Conservation (phyloP, 108 stramenopile species). For the Cyclotella choctawhatcheeana region DNA sequence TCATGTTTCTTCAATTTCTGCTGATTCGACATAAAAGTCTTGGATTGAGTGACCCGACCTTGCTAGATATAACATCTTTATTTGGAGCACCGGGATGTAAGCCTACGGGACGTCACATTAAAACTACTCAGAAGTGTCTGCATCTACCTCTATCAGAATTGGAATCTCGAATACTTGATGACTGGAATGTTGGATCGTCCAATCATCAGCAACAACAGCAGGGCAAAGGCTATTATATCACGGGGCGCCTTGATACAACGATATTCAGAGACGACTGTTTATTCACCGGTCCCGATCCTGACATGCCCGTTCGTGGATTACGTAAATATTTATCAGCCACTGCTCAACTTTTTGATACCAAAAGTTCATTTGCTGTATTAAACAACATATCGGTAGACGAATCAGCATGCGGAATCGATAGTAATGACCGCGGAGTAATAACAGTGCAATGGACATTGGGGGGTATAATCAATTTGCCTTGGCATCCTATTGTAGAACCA, state of each 20-base stretch:
- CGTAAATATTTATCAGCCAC: slow-evolving; percentile 82
- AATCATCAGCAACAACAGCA: background rate
- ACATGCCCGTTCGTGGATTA: slow-evolving; percentile 87
- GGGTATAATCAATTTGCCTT: slow-evolving; percentile 65
- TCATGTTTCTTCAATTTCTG: slow-evolving; percentile 64
- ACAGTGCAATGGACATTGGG: slow-evolving; percentile 65
- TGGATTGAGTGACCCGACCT: slow-evolving; percentile 27
- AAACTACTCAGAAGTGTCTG: slow-evolving; percentile 29
- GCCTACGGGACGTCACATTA: slow-evolving; percentile 41
- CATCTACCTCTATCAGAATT: slow-evolving; percentile 39
- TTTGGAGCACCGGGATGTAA: slow-evolving; percentile 42
- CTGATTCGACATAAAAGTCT: slow-evolving; percentile 74
- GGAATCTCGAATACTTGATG: slow-evolving; percentile 4
- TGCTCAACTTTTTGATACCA: slow-evolving; percentile 74
- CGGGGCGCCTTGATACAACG: slow-evolving; percentile 70
- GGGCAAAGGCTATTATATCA: slow-evolving; percentile 86
- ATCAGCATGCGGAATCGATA: slow-evolving; percentile 9
- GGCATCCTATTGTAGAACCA: slow-evolving; percentile 70
- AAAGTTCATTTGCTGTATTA: slow-evolving; percentile 59
- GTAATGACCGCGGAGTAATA: slow-evolving; percentile 33
- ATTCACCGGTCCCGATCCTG: slow-evolving; percentile 88
- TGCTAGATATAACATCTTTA: background rate
- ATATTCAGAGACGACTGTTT: slow-evolving; percentile 84
- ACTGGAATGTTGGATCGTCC: slow-evolving; percentile 34
- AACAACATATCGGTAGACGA: slow-evolving; percentile 29